phyloP scores from a whole-genome alignment of 192 early-diverging fungal genomes.

The Coemansia umbellata region DNA sequence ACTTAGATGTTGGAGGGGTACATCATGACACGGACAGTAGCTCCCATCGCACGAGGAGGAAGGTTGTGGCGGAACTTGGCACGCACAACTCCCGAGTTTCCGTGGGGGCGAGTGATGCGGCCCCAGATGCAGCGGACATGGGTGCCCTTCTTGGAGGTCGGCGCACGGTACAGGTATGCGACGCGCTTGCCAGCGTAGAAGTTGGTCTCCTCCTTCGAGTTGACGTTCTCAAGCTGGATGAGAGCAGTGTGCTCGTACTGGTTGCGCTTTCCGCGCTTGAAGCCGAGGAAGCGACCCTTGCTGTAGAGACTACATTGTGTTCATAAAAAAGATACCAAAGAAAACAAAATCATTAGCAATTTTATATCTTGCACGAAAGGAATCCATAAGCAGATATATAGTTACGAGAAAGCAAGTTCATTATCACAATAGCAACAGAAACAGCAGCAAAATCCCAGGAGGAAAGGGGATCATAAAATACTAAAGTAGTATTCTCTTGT shows the following conservation, averaged over 20 bases:
- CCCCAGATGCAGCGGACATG: constrained; percentile 98
- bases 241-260: constrained; percentile 88
- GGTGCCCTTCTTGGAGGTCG: constrained; percentile 83
- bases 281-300: constrained; percentile 96
- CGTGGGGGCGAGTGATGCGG: constrained; percentile 90
- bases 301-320: constrained; percentile 81
- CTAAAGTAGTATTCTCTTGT: too few species aligned
- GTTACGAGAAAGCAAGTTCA: too few species aligned
- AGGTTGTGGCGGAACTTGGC: constrained; percentile 98
- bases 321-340: background rate
- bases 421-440: too few species aligned
- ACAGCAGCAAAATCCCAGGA: too few species aligned
- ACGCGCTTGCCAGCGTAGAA: constrained; percentile 99
- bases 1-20: constrained; percentile 84
- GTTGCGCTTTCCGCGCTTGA: constrained; percentile 89
- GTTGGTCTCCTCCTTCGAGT: constrained; percentile 81
- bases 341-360: background rate
- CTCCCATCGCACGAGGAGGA: constrained; percentile 91
- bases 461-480: too few species aligned
- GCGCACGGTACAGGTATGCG: constrained; percentile 95
- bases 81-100: constrained; percentile 92
- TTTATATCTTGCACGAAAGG: too few species aligned
- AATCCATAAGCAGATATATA: too few species aligned
- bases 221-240: constrained; percentile 90
- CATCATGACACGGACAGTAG: constrained; percentile 89